These are phyloP conservation scores for Nadsonia starkeyi-henricii DNA, from an alignment of 1,139 yeast species.

Conservation along the genomic window DNA sequence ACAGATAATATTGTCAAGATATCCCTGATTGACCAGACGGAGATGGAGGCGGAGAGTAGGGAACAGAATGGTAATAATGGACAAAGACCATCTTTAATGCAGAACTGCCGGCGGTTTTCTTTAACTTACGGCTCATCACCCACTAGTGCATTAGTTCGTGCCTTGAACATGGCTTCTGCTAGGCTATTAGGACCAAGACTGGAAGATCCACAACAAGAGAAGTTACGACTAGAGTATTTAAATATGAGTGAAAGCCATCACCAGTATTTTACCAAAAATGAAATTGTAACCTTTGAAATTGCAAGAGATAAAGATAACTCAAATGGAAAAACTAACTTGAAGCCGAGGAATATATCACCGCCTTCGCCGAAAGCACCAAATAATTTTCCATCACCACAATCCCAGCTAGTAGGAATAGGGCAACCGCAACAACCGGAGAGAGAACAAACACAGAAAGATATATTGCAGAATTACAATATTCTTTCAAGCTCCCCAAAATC, in stretches of 20 bases:
- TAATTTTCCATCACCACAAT: neutral
- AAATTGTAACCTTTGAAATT: neutral
- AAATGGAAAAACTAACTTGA: neutral
- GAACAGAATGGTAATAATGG: constrained; percentile 1
- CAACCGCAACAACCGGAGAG: constrained; percentile 26
- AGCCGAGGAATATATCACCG: too few relatives aligned
- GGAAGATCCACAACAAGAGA: constrained; percentile 8
- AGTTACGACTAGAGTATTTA: neutral
- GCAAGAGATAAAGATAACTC: neutral
- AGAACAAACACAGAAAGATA: neutral
- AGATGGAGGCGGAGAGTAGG: constrained; percentile 1
- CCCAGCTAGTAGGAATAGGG: constrained; percentile 1
- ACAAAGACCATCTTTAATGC: neutral
- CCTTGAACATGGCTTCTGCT: constrained; percentile 77
- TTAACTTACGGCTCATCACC: constrained; percentile 49
- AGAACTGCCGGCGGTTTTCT: constrained; percentile 18
- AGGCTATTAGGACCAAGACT: constrained; percentile 51
- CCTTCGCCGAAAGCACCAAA: neutral
- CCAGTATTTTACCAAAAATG: neutral
- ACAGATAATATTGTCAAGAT: neutral
- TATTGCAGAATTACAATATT: neutral
- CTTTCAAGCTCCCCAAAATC: too few relatives aligned
- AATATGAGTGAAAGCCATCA: neutral
- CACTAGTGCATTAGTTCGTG: constrained; percentile 76
- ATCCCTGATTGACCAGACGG: neutral